Conservation (phyloP, 306 rosid genomes). For the Acacia crassicarpa region DNA sequence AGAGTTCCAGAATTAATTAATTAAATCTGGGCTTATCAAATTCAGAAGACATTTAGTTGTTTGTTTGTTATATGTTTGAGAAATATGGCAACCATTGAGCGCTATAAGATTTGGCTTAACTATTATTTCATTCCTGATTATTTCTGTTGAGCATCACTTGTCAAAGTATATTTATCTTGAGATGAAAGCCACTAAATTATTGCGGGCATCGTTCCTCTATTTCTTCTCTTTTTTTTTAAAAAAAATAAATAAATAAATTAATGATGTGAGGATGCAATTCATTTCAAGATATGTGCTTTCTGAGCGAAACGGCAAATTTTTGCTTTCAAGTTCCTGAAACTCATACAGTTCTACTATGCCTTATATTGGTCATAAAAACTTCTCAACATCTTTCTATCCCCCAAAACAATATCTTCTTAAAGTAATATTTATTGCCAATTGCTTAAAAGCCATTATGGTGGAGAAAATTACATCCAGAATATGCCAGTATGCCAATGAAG, state of each 20-base stretch:
- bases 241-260: too few species aligned
- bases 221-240: neutral
- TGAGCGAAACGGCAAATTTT: neutral
- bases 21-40: too few species aligned
- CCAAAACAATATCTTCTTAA: neutral
- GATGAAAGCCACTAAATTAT: neutral
- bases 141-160: neutral
- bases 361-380: neutral
- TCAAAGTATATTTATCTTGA: slow-evolving; percentile 10
- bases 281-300: neutral
- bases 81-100: slow-evolving; percentile 8
- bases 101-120: neutral
- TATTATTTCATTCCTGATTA: neutral
- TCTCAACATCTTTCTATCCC: neutral
- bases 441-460: neutral
- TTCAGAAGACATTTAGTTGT: neutral
- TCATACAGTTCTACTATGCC: neutral
- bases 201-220: slow-evolving; percentile 7
- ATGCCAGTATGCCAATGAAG: slow-evolving; percentile 5
- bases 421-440: neutral
- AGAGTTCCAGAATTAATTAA: too few species aligned
- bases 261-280: neutral
- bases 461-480: neutral
- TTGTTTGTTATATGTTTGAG: neutral
- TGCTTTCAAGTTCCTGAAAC: neutral